Evolutionary conservation across 805 yeast genomes (phyloP), one percentile per base, ranked within the genome.

Genomic region (Cyberlindnera maritima): DNA sequence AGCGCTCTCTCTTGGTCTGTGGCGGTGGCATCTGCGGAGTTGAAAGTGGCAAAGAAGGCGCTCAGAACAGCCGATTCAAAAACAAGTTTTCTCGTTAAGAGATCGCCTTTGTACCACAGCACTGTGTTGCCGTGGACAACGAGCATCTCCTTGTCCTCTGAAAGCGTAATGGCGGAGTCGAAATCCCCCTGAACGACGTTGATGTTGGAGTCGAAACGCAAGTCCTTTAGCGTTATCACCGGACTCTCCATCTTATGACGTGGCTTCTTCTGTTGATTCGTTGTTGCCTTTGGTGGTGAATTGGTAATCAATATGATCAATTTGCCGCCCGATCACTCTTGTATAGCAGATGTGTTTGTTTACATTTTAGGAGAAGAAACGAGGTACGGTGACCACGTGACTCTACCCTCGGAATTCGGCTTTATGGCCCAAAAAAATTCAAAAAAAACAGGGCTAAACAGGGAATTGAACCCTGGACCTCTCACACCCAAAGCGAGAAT

Each of bases 1-100:
- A 88, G 67, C 11, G 79, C 77, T 21, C 56, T 61, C 26, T 51
- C 47, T 14, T 25, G 31, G 4, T 35, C 32, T 9, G 64, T 60
- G 14, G n/a, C 37, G 6, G 15, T 7, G 14, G 35, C 4, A 8
- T 14, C n/a, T 4, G 37, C 11, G 13, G 35, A 37, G 32, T 49
- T 52, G 60, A 88, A 85, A 3, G 63, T 60, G 0, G 87, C 79
- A 51, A 83, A 83, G 14, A 83, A 76, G 13, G 94, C 88, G 43
- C 74, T 68, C 6, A 83, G 58, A 1, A 88, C 51, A 17, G 71
- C 74, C 11, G 75, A 73, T 11, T 75, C 78, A 54, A 71, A 81
- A 4, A 65, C 63, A 48, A 84, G 67, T 47, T 71, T 76, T 39
- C 81, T 69, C 15, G 76, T 61, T 11, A 81, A 59, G 5, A 72